These are phyloP conservation scores for Plectranthus barbatus DNA, from an alignment of 257 asterid genomes.

Conservation along the genomic window DNA sequence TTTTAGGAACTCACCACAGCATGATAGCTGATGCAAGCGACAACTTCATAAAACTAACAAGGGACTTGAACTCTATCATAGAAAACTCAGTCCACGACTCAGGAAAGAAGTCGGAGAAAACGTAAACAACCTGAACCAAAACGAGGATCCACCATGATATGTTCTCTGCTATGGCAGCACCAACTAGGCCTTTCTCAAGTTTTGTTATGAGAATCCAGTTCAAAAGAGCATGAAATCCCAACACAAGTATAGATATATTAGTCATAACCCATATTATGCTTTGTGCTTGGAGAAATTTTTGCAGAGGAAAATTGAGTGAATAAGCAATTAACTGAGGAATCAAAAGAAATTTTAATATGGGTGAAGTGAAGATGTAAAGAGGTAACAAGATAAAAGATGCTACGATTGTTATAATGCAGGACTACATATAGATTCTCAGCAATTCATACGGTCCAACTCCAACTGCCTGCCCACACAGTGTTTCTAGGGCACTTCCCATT, in stretches of 20 bases:
- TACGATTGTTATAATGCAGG: slow-evolving; percentile 48
- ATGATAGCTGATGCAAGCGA: slow-evolving; percentile 84
- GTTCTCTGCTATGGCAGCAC: slow-evolving; percentile 83
- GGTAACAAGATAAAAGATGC: slow-evolving; percentile 49
- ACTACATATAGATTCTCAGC: slow-evolving; percentile 73
- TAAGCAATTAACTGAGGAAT: slow-evolving; percentile 71
- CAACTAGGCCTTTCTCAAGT: slow-evolving; percentile 49
- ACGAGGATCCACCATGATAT: slow-evolving; percentile 81
- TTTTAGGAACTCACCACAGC: slow-evolving; percentile 59
- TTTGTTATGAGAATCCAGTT: slow-evolving; percentile 57
- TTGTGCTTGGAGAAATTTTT: slow-evolving; percentile 80
- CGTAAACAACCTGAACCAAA: slow-evolving; percentile 58
- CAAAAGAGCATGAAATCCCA: slow-evolving; percentile 55
- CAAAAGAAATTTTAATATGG: slow-evolving; percentile 38
- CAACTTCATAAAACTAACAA: slow-evolving; percentile 51
- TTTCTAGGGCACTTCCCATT: slow-evolving; percentile 91
- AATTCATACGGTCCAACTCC: slow-evolving; percentile 56
- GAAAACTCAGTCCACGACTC: slow-evolving; percentile 86
- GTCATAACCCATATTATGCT: slow-evolving; percentile 90
- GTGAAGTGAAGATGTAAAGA: slow-evolving; percentile 49
- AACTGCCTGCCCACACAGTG: slow-evolving; percentile 84
- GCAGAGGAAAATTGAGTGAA: slow-evolving; percentile 67
- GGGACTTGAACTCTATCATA: slow-evolving; percentile 45
- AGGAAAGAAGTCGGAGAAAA: slow-evolving; percentile 57
- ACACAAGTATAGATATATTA: slow-evolving; percentile 28